These are phyloP conservation scores for Pseudogymnoascus sp. DNA, from an alignment of 2,329 filamentous ascomycete genomes.

Conservation along the genomic window DNA sequence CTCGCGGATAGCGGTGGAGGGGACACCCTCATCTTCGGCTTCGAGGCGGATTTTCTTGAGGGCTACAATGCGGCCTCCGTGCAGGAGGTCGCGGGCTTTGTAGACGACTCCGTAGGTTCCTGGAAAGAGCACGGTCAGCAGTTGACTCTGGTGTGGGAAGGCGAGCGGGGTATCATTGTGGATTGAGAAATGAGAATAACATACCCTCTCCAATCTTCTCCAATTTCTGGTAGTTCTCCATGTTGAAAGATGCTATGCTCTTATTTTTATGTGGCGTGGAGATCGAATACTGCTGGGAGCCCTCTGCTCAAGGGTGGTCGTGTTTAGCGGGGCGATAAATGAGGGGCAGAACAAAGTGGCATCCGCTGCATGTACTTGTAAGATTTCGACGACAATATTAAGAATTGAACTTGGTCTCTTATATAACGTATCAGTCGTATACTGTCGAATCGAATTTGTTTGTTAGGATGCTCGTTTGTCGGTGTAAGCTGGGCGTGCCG, in stretches of 20 bases:
- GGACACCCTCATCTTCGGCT: slow-evolving; percentile 89
- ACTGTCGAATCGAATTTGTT: neutral
- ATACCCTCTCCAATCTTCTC: slow-evolving; percentile 94
- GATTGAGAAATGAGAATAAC: slow-evolving; percentile 25
- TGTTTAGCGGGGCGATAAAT: slow-evolving; percentile 27
- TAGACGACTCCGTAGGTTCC: slow-evolving; percentile 94
- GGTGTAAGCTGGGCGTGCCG: neutral
- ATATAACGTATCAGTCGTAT: neutral
- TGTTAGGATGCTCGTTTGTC: slow-evolving; percentile 1
- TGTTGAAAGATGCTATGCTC: slow-evolving; percentile 33
- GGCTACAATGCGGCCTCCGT: slow-evolving; percentile 77
- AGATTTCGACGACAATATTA: neutral
- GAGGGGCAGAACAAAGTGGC: slow-evolving; percentile 25
- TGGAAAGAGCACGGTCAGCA: slow-evolving; percentile 30
- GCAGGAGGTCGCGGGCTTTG: slow-evolving; percentile 80
- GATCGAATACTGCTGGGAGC: slow-evolving; percentile 24
- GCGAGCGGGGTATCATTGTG: neutral
- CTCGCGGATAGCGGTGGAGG: slow-evolving; percentile 86
- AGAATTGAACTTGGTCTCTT: neutral
- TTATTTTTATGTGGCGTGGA: slow-evolving; percentile 24
- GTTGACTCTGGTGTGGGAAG: neutral
- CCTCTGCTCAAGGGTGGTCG: slow-evolving; percentile 19
- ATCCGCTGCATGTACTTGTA: slow-evolving; percentile 18
- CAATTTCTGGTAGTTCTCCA: slow-evolving; percentile 96
- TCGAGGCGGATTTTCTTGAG: slow-evolving; percentile 94